phyloP scores from a whole-genome alignment of 495 filamentous ascomycete genomes.

The Letharia lupina region DNA sequence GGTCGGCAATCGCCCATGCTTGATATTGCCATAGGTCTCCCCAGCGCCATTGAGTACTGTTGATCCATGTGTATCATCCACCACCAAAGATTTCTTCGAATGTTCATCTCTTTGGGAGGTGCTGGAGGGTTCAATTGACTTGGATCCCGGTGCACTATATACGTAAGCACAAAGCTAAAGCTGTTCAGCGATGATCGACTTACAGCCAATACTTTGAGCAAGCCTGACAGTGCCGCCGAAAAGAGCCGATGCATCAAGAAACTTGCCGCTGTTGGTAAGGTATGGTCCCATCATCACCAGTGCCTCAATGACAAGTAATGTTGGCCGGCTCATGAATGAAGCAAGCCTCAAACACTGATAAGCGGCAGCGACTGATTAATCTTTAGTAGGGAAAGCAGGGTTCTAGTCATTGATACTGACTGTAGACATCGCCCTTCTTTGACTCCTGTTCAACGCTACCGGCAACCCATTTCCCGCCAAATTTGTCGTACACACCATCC shows the following conservation, averaged over 20 bases:
- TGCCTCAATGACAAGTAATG: conserved; percentile 36
- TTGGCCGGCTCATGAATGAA: conserved; percentile 41
- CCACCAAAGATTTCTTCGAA: conserved; percentile 40
- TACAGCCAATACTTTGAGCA: conserved; percentile 39
- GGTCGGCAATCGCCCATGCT: conserved; percentile 40
- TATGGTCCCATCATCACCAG: conserved; percentile 41
- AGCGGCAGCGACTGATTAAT: conserved; percentile 23
- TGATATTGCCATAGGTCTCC: conserved; percentile 39
- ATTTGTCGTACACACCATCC: conserved; percentile 36
- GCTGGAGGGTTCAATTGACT: conserved; percentile 36
- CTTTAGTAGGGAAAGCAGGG: neutral
- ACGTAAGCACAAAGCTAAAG: conserved; percentile 1
- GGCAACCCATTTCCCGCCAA: conserved; percentile 33
- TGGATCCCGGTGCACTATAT: conserved; percentile 37
- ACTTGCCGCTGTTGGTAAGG: conserved; percentile 42
- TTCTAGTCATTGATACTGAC: conserved; percentile 22
- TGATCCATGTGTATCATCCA: conserved; percentile 46
- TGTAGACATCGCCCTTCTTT: conserved; percentile 34
- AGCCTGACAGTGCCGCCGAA: conserved; percentile 39
- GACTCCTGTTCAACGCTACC: conserved; percentile 33
- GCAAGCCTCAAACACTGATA: conserved; percentile 34
- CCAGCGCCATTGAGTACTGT: conserved; percentile 41
- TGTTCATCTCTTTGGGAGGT: conserved; percentile 32
- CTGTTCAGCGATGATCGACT: conserved; percentile 9
- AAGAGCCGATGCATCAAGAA: conserved; percentile 41